phyloP scores from a whole-genome alignment of 2,329 filamentous ascomycete species.

The Penicillium sp. region DNA sequence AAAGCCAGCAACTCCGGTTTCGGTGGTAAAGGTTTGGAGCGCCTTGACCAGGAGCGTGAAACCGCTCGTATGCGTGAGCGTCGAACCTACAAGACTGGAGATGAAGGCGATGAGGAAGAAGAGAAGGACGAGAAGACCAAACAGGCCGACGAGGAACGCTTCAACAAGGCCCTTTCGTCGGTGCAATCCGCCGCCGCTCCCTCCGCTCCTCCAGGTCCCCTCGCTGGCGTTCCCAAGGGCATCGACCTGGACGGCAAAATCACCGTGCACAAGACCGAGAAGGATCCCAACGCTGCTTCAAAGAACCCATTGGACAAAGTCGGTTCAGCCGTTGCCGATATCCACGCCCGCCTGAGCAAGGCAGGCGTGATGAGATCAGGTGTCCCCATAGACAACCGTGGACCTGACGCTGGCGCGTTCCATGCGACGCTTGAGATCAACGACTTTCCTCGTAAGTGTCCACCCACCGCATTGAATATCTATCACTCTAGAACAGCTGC shows the following conservation, averaged over 20 bases:
- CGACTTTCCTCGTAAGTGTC: conserved; percentile 75
- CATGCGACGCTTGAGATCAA: conserved; percentile 98
- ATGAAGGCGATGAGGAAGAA: conserved; percentile 74
- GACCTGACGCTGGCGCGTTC: conserved; percentile 92
- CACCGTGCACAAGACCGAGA: conserved; percentile 69
- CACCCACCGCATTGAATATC: neutral
- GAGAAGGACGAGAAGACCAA: conserved; percentile 67
- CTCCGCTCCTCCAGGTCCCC: conserved; percentile 20
- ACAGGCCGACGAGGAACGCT: conserved; percentile 54
- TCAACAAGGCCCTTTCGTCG: conserved; percentile 60
- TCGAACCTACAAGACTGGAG: conserved; percentile 85
- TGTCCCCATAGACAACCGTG: conserved; percentile 97
- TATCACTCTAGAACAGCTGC: conserved; percentile 1
- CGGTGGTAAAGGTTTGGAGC: conserved; percentile 89
- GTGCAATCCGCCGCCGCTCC: conserved; percentile 62
- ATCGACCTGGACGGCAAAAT: conserved; percentile 67
- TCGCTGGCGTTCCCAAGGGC: conserved; percentile 52
- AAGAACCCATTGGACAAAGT: conserved; percentile 80
- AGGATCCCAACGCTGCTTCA: conserved; percentile 45
- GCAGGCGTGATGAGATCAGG: conserved; percentile 86
- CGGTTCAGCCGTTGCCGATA: conserved; percentile 83
- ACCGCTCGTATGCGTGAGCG: conserved; percentile 81
- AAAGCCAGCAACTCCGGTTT: conserved; percentile 83
- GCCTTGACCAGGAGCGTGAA: conserved; percentile 86
- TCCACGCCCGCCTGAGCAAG: conserved; percentile 85